These are phyloP conservation scores for Larix kaempferi DNA, from an alignment of 75 land plant species.

Conservation along the genomic window DNA sequence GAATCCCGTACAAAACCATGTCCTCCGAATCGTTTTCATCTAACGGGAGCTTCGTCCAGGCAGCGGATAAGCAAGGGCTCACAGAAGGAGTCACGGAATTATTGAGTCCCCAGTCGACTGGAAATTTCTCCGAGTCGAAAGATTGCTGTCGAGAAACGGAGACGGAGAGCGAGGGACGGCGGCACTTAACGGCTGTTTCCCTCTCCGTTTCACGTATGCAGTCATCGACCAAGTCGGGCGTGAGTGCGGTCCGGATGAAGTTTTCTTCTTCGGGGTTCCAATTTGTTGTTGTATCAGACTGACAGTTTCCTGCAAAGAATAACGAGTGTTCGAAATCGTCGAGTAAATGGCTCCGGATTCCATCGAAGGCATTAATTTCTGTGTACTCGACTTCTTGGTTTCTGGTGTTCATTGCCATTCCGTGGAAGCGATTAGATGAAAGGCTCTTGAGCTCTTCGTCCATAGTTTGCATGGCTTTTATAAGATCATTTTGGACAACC, in stretches of 20 bases:
- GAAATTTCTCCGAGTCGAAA: background rate
- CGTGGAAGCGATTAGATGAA: too few relatives aligned
- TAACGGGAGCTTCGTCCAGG: constrained; percentile 20
- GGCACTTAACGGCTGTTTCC: background rate
- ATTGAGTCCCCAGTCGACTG: background rate
- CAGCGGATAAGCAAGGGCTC: background rate
- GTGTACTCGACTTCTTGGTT: too few relatives aligned
- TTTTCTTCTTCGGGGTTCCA: background rate
- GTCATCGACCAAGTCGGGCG: background rate
- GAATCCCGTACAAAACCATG: constrained; percentile 21
- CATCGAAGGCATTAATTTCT: background rate
- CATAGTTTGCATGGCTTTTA: too few relatives aligned
- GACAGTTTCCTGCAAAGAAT: background rate
- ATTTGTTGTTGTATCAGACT: background rate
- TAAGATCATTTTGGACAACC: too few relatives aligned
- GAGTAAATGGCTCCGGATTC: background rate
- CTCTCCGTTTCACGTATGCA: background rate
- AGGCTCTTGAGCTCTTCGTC: too few relatives aligned
- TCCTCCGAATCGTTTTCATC: constrained; percentile 36
- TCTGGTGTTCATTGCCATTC: too few relatives aligned
- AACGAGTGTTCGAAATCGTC: background rate
- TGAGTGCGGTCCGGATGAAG: background rate
- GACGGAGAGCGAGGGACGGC: constrained; percentile 7
- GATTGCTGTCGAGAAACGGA: background rate
- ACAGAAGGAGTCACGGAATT: background rate